Evolutionary conservation across 2,329 filamentous ascomycete species (phyloP).

Genomic region (Escovopsis sp.): DNA sequence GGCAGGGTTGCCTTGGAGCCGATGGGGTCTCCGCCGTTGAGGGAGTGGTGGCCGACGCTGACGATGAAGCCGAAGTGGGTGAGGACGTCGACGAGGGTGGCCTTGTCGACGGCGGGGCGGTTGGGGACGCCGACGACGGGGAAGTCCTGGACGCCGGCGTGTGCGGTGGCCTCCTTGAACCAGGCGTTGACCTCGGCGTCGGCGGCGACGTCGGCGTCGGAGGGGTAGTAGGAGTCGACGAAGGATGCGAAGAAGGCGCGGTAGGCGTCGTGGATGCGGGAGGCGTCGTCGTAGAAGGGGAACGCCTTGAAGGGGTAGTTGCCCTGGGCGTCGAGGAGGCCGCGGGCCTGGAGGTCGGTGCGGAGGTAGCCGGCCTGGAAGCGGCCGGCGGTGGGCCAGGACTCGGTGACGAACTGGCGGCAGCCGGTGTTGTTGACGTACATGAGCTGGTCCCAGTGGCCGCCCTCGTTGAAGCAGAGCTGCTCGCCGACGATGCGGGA

Average conservation of each 20-base stretch:
- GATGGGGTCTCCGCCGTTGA: conserved; percentile 28
- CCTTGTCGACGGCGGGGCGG: conserved; percentile 5
- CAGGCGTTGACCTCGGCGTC: conserved; percentile 31
- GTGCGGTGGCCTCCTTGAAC: conserved; percentile 24
- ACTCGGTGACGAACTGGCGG: conserved; percentile 13
- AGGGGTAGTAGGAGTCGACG: conserved; percentile 29
- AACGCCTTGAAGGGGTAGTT: conserved; percentile 25
- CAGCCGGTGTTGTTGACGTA: conserved; percentile 16
- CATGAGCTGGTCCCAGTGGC: conserved; percentile 17
- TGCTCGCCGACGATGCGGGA: conserved; percentile 9
- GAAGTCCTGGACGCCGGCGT: conserved; percentile 26
- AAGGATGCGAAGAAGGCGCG: conserved; percentile 24
- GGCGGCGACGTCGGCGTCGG: conserved; percentile 14
- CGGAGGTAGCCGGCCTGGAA: conserved; percentile 26
- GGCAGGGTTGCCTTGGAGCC: conserved; percentile 22
- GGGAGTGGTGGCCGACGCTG: conserved; percentile 21
- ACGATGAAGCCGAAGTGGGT: conserved; percentile 20
- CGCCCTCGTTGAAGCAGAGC: conserved; percentile 14
- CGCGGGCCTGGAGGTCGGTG: conserved; percentile 21
- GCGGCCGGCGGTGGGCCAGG: conserved; percentile 16
- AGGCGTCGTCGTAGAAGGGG: conserved; percentile 30
- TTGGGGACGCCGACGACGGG: conserved; percentile 13
- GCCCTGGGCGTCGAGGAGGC: conserved; percentile 21
- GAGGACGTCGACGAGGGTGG: conserved; percentile 24
- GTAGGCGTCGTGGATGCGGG: conserved; percentile 21